Base-by-base conservation (phyloP, 2,329 filamentous ascomycete genomes). In the Septoria petroselini region DNA sequence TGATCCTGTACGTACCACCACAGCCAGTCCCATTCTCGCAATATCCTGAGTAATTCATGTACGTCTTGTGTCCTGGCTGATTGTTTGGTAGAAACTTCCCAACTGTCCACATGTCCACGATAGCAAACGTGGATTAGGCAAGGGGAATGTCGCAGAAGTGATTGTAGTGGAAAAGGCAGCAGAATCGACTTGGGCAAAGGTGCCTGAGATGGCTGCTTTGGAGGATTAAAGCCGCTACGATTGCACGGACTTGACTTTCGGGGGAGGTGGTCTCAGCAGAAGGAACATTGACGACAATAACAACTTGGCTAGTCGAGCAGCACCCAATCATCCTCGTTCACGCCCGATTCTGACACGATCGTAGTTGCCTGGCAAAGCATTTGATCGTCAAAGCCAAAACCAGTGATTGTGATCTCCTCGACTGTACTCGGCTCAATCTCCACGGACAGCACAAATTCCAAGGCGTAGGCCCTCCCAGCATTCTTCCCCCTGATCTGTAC, bases 31-130 rank as follows among this genome's bases (percentile, higher is more conserved):
- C 23, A 27, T 5, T 27, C 23, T 27, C 5, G n/a, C n/a, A n/a
- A n/a, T n/a, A n/a, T n/a, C n/a, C n/a, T n/a, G n/a, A n/a, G n/a
- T n/a, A n/a, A n/a, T n/a, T n/a, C n/a, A n/a, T n/a, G n/a, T n/a
- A n/a, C n/a, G n/a, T n/a, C n/a, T n/a, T n/a, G n/a, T n/a, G n/a
- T n/a, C n/a, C n/a, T n/a, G n/a, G n/a, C n/a, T n/a, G n/a, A n/a
- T n/a, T n/a, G n/a, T n/a, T n/a, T n/a, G n/a, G n/a, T n/a, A n/a
- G n/a, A n/a, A 56, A 4, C 31, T 63, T 21, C 55, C 56, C 14
- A 54, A 54, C 17, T 63, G 60, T 50, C 58, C 60, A 12, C 62
- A 63, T 49, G 29, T 63, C 2, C 54, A 61, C 34, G 53, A 58
- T 30, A 60, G 57, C 30, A 15, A 30, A 17, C 43, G 31, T 15